Conservation (phyloP, 2,329 filamentous ascomycete species). For the Hymenoscyphus scutula region DNA sequence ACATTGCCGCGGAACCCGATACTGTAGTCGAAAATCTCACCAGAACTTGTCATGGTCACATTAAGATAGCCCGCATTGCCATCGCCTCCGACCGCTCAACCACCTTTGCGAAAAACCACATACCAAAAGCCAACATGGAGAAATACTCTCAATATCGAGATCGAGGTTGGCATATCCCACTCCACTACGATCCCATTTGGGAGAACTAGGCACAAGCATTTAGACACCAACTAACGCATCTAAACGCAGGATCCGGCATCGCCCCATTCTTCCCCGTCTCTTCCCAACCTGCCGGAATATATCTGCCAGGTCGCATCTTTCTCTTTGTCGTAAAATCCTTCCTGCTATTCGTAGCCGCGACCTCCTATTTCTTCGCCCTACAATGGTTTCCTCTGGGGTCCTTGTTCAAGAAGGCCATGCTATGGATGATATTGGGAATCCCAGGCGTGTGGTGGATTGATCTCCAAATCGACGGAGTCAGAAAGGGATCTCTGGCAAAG, state of each 20-base stretch:
- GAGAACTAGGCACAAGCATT: slow-evolving; percentile 1
- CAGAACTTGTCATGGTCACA: slow-evolving; percentile 2
- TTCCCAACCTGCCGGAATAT: slow-evolving; percentile 60
- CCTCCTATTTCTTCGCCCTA: slow-evolving; percentile 75
- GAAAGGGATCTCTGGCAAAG: slow-evolving; percentile 79
- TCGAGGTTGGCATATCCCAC: slow-evolving; percentile 51
- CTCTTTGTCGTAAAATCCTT: slow-evolving; percentile 81
- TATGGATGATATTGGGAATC: slow-evolving; percentile 85
- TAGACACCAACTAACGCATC: slow-evolving; percentile 26
- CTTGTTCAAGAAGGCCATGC: slow-evolving; percentile 72
- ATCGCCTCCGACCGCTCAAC: background rate
- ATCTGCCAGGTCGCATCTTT: slow-evolving; percentile 62
- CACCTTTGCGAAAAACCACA: background rate
- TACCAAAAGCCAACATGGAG: slow-evolving; percentile 52
- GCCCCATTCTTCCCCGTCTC: slow-evolving; percentile 88
- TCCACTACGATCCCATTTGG: background rate
- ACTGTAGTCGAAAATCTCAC: background rate
- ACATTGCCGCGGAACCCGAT: background rate
- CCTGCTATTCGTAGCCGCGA: slow-evolving; percentile 65
- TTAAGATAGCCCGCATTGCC: slow-evolving; percentile 1
- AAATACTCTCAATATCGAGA: slow-evolving; percentile 75
- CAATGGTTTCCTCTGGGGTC: slow-evolving; percentile 75
- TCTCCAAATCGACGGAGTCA: slow-evolving; percentile 95
- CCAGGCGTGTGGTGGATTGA: slow-evolving; percentile 98
- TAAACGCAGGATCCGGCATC: slow-evolving; percentile 79